A percentile compares a stretch with the other conserved stretches of the same genome.
Evolutionary conservation across 2,329 filamentous ascomycete genomes (phyloP).

Genomic region (Peltaster fructicola): DNA sequence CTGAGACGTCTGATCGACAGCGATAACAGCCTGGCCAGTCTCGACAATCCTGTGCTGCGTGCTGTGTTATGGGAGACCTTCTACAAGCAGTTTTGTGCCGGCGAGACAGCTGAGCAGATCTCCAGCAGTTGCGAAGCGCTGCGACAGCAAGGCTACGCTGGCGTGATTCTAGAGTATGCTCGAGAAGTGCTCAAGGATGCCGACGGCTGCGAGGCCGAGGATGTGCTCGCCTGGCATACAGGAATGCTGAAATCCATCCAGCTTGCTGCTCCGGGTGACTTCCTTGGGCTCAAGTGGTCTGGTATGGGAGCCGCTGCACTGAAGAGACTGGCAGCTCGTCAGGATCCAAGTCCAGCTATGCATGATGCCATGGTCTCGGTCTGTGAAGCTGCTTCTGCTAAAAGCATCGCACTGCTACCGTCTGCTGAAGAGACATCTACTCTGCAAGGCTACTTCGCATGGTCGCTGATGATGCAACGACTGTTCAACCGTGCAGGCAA

Average conservation of each 20-base stretch:
- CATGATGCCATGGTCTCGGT: constrained; percentile 54
- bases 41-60: constrained; percentile 60
- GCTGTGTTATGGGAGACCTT: constrained; percentile 63
- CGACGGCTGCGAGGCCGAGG: constrained; percentile 35
- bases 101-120: constrained; percentile 55
- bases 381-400: constrained; percentile 51
- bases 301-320: constrained; percentile 63
- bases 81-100: constrained; percentile 82
- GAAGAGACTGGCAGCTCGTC: constrained; percentile 43
- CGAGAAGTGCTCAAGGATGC: constrained; percentile 52
- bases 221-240: constrained; percentile 53
- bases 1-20: constrained; percentile 56
- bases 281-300: constrained; percentile 50
- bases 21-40: constrained; percentile 46
- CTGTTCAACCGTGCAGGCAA: constrained; percentile 27
- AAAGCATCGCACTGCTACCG: constrained; percentile 58
- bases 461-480: constrained; percentile 48
- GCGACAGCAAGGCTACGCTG: constrained; percentile 59
- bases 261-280: constrained; percentile 33
- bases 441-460: constrained; percentile 63
- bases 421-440: constrained; percentile 72
- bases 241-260: constrained; percentile 59
- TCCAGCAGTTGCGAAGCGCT: constrained; percentile 44
- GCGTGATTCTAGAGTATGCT: constrained; percentile 72
- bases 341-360: constrained; percentile 46